Evolutionary conservation across 768 basidiomycete species (phyloP), one percentile per base, ranked within the genome.

Genomic region (Omphalotus guepiniiformis): DNA sequence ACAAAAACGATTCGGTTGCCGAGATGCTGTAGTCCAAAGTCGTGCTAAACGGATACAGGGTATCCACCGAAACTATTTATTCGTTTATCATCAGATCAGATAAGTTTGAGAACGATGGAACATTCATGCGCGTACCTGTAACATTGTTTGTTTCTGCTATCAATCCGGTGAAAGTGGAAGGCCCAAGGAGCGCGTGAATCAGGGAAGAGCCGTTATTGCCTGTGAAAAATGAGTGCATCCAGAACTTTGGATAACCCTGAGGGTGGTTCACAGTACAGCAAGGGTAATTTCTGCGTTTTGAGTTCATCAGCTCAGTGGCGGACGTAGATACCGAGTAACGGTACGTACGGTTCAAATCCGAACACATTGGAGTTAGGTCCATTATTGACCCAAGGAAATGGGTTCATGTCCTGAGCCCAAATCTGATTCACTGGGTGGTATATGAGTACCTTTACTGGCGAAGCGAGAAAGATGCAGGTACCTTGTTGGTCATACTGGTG

Each of bases 401-500:
- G 69, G 34, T 69, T 56, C 61, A 70, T 70, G 15, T 50, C 58
- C 49, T 70, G 56, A 1, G 69, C 66, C 71, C 70, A 71, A 25
- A 73, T 68, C 51, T 73, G 69, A 29, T 73, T 73, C 1, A 66
- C 70, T 72, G 23, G 22, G 16, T 15, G n/a, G 12, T 30, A 5
- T 15, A 45, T n/a, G 26, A 13, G 23, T n/a, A n/a, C n/a, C n/a
- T n/a, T n/a, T n/a, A n/a, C n/a, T n/a, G n/a, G n/a, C n/a, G n/a
- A n/a, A n/a, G n/a, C n/a, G n/a, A 32, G 13, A 11, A 29, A 30
- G 23, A 22, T 18, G n/a, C 3, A 52, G 42, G 26, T 49, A 68
- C 68, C 67, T 62, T 73, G 64, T 54, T 71, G 69, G 42, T 72
- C 70, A 36, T 72, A 72, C 46, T 72, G 71, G 35, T 71, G 71